Conservation (phyloP, 2,329 filamentous ascomycete genomes). For the Fusarium solani-melongenae region DNA sequence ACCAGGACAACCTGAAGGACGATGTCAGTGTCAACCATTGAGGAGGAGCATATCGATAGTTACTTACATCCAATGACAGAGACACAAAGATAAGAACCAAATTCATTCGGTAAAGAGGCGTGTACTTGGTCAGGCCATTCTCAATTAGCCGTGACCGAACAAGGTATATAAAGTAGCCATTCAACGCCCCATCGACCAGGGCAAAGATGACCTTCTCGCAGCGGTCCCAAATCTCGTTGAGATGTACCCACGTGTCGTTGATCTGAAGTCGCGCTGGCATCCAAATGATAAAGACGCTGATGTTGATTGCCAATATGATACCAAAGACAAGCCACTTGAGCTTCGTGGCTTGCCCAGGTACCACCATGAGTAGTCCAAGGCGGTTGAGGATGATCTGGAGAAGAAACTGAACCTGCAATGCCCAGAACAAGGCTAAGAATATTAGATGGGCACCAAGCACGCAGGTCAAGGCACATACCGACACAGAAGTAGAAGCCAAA, state of each 20-base stretch:
- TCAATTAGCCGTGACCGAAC: conserved; percentile 58
- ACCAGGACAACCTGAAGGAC: conserved; percentile 31
- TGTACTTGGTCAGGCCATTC: conserved; percentile 61
- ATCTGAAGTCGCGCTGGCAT: conserved; percentile 62
- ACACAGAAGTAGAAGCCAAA: conserved; percentile 39
- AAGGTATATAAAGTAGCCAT: conserved; percentile 60
- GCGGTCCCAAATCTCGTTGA: conserved; percentile 65
- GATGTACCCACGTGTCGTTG: conserved; percentile 51
- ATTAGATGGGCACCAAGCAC: background rate
- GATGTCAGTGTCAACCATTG: background rate
- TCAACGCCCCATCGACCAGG: conserved; percentile 59
- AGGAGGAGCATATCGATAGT: rapidly evolving
- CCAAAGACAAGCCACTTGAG: conserved; percentile 58
- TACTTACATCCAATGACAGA: conserved; percentile 40
- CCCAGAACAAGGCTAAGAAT: conserved; percentile 45
- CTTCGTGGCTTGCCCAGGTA: conserved; percentile 48
- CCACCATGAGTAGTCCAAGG: conserved; percentile 57
- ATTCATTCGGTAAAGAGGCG: conserved; percentile 53
- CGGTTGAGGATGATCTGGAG: conserved; percentile 67
- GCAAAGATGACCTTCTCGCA: conserved; percentile 63
- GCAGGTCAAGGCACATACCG: conserved; percentile 9
- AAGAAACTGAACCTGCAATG: conserved; percentile 59
- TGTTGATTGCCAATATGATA: conserved; percentile 61
- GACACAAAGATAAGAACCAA: conserved; percentile 40
- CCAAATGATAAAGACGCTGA: conserved; percentile 65